Conservation (phyloP, 768 basidiomycete genomes). For the Hypholoma fasciculare region DNA sequence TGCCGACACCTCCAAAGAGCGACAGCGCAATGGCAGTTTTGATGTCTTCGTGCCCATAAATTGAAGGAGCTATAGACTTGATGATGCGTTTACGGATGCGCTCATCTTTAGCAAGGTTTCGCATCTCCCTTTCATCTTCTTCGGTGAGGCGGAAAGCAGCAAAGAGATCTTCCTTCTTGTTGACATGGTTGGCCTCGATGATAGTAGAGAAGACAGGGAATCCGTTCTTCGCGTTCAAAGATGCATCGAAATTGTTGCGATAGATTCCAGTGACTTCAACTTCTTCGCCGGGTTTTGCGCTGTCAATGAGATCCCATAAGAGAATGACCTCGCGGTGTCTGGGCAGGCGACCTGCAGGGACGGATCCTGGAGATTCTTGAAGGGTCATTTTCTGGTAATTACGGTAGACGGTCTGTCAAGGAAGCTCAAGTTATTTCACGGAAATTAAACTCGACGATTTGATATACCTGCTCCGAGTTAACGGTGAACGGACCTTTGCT, state of each 20-base stretch:
- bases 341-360: conserved; percentile 95
- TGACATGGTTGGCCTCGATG: conserved; percentile 97
- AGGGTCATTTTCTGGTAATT: conserved; percentile 99
- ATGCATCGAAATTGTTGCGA: conserved; percentile 98
- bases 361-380: conserved; percentile 96
- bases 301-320: conserved; percentile 97
- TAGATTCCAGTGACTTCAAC: conserved; percentile 98
- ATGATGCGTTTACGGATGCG: conserved; percentile 96
- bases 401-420: conserved; percentile 86
- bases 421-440: background rate
- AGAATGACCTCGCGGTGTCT: conserved; percentile 96
- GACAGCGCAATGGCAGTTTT: conserved; percentile 96
- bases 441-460: background rate
- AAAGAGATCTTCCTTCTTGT: conserved; percentile 98
- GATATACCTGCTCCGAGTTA: conserved; percentile 88
- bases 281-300: conserved; percentile 98
- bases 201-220: conserved; percentile 99
- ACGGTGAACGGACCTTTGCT: conserved; percentile 93
- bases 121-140: conserved; percentile 94
- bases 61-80: conserved; percentile 98
- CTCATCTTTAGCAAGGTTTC: conserved; percentile 83
- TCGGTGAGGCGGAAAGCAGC: conserved; percentile 98
- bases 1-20: conserved; percentile 92
- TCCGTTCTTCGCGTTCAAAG: conserved; percentile 97
- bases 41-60: conserved; percentile 99